These are phyloP conservation scores for Phialophora expanda DNA, from an alignment of 2,329 filamentous ascomycete species.

Conservation along the genomic window DNA sequence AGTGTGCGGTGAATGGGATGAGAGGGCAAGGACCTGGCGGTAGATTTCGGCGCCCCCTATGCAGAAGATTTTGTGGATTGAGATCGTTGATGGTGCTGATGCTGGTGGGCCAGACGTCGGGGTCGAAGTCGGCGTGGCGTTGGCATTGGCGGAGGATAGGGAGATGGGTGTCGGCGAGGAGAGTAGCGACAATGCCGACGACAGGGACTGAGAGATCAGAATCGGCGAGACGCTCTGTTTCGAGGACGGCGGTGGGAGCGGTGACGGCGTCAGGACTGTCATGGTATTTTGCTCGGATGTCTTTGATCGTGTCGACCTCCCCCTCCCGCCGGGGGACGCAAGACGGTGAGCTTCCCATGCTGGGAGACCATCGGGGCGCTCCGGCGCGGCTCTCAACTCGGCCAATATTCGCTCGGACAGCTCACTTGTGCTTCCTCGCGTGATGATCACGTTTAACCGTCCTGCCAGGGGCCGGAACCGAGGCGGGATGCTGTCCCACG, in stretches of 20 bases:
- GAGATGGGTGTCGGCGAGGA: slow-evolving; percentile 20
- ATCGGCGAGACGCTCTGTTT: slow-evolving; percentile 21
- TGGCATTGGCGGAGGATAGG: slow-evolving; percentile 24
- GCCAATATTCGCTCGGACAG: slow-evolving; percentile 44
- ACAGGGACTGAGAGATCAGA: slow-evolving; percentile 28
- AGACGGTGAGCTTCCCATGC: slow-evolving; percentile 21
- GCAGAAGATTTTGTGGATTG: slow-evolving; percentile 71
- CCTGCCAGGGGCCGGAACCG: slow-evolving; percentile 79
- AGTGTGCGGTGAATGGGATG: slow-evolving; percentile 10
- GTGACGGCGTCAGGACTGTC: slow-evolving; percentile 28
- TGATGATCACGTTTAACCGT: slow-evolving; percentile 82
- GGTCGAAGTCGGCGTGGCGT: slow-evolving; percentile 20
- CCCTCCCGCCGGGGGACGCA: background rate
- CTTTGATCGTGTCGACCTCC: background rate
- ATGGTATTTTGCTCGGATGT: background rate
- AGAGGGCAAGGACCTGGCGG: slow-evolving; percentile 63
- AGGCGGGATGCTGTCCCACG: slow-evolving; percentile 86
- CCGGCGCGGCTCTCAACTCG: slow-evolving; percentile 43
- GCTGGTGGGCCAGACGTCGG: too few species aligned
- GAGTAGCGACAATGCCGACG: slow-evolving; percentile 27
- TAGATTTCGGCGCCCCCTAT: slow-evolving; percentile 94
- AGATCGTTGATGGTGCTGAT: background rate
- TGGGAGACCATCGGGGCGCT: slow-evolving; percentile 28
- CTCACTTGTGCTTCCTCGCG: slow-evolving; percentile 48
- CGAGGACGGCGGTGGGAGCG: slow-evolving; percentile 10